phyloP scores from a whole-genome alignment of 768 basidiomycete species.

The Xerocomus brunneocitrinus region DNA sequence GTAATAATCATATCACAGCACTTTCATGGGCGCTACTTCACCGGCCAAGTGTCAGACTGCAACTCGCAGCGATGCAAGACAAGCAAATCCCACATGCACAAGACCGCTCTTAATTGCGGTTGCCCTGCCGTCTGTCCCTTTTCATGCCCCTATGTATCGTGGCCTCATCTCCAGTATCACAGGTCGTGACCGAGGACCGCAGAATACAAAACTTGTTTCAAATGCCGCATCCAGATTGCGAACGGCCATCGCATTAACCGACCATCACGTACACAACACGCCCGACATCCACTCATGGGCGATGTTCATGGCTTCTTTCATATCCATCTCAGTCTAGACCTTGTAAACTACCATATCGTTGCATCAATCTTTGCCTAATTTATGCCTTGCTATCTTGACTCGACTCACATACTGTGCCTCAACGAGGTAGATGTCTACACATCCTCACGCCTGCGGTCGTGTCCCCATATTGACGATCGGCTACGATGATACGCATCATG shows the following conservation, averaged over 20 bases:
- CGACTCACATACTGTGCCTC: slow-evolving; percentile 13
- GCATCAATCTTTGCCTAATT: slow-evolving; percentile 13
- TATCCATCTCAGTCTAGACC: slow-evolving; percentile 11
- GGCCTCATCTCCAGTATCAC: background rate
- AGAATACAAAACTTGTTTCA: slow-evolving; percentile 36
- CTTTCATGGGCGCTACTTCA: slow-evolving; percentile 37
- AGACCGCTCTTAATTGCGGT: slow-evolving; percentile 32
- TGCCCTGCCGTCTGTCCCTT: slow-evolving; percentile 24
- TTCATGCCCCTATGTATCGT: slow-evolving; percentile 8
- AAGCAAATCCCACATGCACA: slow-evolving; percentile 33
- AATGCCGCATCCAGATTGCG: slow-evolving; percentile 31
- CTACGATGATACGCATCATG: slow-evolving; percentile 7
- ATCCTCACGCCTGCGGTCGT: slow-evolving; percentile 14
- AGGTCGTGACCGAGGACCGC: slow-evolving; percentile 35
- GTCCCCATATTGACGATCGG: slow-evolving; percentile 20
- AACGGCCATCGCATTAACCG: slow-evolving; percentile 14
- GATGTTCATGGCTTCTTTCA: no score
- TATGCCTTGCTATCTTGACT: slow-evolving; percentile 10
- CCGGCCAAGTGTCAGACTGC: slow-evolving; percentile 31
- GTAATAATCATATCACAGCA: slow-evolving; percentile 23
- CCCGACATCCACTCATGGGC: background rate
- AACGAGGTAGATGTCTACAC: slow-evolving; percentile 2
- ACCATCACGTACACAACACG: background rate
- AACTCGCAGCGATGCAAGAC: slow-evolving; percentile 31
- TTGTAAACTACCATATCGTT: slow-evolving; percentile 1